These are phyloP conservation scores for Erodium trifolium DNA, from an alignment of 441 rosid species.

Conservation along the genomic window DNA sequence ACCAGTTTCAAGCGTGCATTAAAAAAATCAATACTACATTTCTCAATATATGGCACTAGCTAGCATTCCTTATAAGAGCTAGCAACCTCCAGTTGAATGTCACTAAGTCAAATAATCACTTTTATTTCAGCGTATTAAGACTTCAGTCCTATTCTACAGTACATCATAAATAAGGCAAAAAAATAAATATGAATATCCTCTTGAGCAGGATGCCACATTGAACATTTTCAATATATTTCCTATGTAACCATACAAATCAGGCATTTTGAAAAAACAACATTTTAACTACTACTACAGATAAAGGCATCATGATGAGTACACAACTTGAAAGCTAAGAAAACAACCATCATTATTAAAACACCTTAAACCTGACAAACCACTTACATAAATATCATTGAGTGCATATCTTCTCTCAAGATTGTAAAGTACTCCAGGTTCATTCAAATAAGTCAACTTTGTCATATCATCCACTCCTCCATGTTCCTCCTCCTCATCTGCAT, in stretches of 20 bases:
- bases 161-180: no score
- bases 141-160: no score
- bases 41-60: background rate
- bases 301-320: background rate
- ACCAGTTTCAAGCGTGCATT: background rate
- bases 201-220: background rate
- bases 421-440: slow-evolving; percentile 82
- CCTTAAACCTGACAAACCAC: background rate
- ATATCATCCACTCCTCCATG: slow-evolving; percentile 34
- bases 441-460: slow-evolving; percentile 57
- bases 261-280: background rate
- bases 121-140: no score
- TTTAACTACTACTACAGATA: background rate
- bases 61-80: no score
- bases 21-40: background rate
- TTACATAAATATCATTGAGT: slow-evolving; percentile 68
- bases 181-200: background rate
- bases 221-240: background rate
- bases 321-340: background rate
- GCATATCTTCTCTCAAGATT: slow-evolving; percentile 62
- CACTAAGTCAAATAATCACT: no score
- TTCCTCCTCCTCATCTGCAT: slow-evolving; percentile 4
- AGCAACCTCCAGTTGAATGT: no score
- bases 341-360: background rate
- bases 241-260: background rate